phyloP scores from a whole-genome alignment of 345 rosid genomes.

The Eucalyptus victrix region DNA sequence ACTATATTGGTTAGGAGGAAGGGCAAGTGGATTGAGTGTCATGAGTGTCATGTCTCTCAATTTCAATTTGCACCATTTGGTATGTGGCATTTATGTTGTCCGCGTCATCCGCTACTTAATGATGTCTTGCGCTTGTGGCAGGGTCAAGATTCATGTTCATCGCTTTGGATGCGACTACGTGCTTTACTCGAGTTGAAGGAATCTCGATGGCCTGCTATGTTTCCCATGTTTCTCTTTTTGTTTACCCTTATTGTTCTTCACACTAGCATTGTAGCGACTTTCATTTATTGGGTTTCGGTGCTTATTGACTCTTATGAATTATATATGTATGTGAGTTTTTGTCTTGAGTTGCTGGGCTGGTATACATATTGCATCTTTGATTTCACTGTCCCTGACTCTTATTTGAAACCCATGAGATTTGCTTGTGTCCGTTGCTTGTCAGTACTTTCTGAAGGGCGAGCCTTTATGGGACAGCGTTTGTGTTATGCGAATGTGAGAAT shows the following conservation, averaged over 20 bases:
- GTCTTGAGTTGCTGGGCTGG: neutral
- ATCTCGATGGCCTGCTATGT: slow-evolving; percentile 12
- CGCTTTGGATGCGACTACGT: neutral
- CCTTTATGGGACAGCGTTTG: neutral
- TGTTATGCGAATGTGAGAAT: neutral
- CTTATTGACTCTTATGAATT: neutral
- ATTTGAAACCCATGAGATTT: neutral
- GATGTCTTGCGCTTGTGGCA: neutral
- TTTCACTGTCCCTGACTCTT: neutral
- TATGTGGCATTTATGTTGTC: neutral
- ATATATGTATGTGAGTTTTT: neutral
- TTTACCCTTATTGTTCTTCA: neutral
- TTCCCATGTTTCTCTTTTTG: neutral
- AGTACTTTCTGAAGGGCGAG: neutral
- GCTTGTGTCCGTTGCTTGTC: neutral
- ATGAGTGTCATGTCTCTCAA: neutral
- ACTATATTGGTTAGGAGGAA: neutral
- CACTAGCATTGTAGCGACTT: neutral
- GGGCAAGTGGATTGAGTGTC: neutral
- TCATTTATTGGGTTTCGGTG: neutral
- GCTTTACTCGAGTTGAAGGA: slow-evolving; percentile 16
- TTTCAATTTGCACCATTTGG: slow-evolving; percentile 10
- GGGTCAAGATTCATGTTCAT: slow-evolving; percentile 7
- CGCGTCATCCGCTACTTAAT: neutral
- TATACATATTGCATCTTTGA: neutral